A percentile compares a stretch with the other conserved stretches of the same genome.
Evolutionary conservation across 2,329 filamentous ascomycete species (phyloP).

Genomic region (Dryadomyces quercus-mongolicae): DNA sequence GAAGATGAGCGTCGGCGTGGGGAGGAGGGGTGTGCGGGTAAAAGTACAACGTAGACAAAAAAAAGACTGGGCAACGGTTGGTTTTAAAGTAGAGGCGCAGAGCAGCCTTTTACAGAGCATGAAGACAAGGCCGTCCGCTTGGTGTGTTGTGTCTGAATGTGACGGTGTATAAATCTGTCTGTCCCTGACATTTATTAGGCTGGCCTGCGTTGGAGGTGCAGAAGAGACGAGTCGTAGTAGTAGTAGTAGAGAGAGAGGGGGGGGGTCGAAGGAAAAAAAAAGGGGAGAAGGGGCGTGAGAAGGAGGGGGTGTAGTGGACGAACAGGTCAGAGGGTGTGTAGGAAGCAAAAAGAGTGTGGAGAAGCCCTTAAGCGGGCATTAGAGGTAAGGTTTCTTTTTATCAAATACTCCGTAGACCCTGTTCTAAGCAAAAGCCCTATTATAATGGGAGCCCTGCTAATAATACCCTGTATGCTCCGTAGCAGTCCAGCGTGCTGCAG

Average conservation of each 20-base stretch:
- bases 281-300: neutral
- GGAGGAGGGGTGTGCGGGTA: conserved; percentile 1
- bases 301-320: neutral
- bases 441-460: conserved; percentile 4
- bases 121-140: conserved; percentile 2
- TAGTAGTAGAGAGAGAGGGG: neutral
- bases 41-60: neutral
- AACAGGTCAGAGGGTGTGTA: neutral
- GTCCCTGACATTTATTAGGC: conserved; percentile 7
- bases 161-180: conserved; percentile 4
- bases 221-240: neutral
- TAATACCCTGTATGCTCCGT: neutral
- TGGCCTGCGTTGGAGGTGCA: conserved; percentile 1
- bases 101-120: neutral
- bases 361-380: conserved; percentile 5
- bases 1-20: neutral
- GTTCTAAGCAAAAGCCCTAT: conserved; percentile 7
- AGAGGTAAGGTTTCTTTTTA: conserved; percentile 7
- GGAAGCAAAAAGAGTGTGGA: neutral
- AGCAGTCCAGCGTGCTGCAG: neutral
- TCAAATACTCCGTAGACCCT: conserved; percentile 2
- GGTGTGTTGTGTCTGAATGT: conserved; percentile 1
- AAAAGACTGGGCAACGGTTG: conserved; percentile 3
- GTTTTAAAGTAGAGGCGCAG: neutral
- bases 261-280: neutral